phyloP scores from a whole-genome alignment of 257 asterid species.

The Handroanthus guayacan region DNA sequence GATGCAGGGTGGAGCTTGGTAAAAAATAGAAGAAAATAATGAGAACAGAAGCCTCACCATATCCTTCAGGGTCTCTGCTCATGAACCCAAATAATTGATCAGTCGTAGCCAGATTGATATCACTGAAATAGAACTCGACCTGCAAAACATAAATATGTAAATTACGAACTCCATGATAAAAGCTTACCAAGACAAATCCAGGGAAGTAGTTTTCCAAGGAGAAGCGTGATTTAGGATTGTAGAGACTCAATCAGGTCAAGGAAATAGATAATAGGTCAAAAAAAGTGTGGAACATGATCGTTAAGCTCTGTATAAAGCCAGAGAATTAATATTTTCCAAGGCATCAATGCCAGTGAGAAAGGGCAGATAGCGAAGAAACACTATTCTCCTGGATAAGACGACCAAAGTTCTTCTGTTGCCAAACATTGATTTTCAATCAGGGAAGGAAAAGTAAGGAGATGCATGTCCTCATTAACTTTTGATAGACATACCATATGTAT shows the following conservation, averaged over 20 bases:
- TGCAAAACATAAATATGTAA: conserved; percentile 39
- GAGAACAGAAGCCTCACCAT: conserved; percentile 57
- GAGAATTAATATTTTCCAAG: background rate
- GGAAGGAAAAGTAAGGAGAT: background rate
- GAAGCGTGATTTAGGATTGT: background rate
- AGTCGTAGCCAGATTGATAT: conserved; percentile 90
- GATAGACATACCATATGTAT: background rate
- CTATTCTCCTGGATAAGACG: background rate
- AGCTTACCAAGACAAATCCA: background rate
- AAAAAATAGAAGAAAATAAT: conserved; percentile 15
- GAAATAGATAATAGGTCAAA: background rate
- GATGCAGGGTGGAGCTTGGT: conserved; percentile 13
- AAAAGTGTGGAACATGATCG: background rate
- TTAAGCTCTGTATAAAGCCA: background rate
- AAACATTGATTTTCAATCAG: background rate
- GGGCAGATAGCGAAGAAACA: background rate
- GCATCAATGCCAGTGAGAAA: background rate
- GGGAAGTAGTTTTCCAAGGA: background rate
- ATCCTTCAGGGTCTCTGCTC: conserved; percentile 86
- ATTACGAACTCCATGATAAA: background rate
- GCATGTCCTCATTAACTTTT: background rate
- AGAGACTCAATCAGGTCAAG: background rate
- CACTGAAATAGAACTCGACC: conserved; percentile 97
- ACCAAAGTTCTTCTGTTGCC: background rate
- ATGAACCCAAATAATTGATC: conserved; percentile 75